Evolutionary conservation across 345 rosid species (phyloP).

Genomic region (Salix koriyanagi): DNA sequence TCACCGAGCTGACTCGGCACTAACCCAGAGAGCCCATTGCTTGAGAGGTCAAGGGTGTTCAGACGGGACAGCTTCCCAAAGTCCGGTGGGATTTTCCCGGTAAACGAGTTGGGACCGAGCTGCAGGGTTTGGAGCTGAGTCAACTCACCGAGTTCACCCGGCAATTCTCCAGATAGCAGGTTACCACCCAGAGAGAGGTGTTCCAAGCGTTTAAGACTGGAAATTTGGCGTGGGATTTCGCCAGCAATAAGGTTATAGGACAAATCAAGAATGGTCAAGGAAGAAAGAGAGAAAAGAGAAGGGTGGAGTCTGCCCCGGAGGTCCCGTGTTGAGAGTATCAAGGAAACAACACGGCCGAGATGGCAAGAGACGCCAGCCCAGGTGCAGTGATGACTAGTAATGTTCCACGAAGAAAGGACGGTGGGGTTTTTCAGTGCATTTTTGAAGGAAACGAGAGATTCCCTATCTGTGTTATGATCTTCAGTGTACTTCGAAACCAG

Average conservation of each 20-base stretch:
- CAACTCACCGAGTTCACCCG: conserved; percentile 38
- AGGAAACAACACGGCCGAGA: conserved; percentile 42
- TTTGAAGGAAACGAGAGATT: conserved; percentile 47
- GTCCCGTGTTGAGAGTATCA: conserved; percentile 35
- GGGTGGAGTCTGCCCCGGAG: conserved; percentile 45
- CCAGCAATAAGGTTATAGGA: conserved; percentile 50
- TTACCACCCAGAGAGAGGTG: conserved; percentile 36
- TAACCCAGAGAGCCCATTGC: conserved; percentile 48
- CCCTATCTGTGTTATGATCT: conserved; percentile 31
- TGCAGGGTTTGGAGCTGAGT: conserved; percentile 24
- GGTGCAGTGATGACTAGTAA: conserved; percentile 36
- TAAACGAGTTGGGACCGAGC: conserved; percentile 45
- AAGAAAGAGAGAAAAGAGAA: conserved; percentile 50
- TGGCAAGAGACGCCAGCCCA: conserved; percentile 79
- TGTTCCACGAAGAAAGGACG: conserved; percentile 61
- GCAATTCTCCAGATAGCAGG: conserved; percentile 42
- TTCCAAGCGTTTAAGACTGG: conserved; percentile 27
- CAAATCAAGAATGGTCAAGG: conserved; percentile 55
- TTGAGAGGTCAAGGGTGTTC: conserved; percentile 58
- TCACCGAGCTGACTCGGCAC: conserved; percentile 47
- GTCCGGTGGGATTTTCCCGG: conserved; percentile 54
- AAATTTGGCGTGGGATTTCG: conserved; percentile 28
- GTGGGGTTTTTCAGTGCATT: conserved; percentile 37
- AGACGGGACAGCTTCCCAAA: conserved; percentile 44
- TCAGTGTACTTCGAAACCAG: conserved; percentile 13